Evolutionary conservation across 129 eudicot species (phyloP), one percentile per base, ranked within the genome.

Genomic region (Sambucus nigra): DNA sequence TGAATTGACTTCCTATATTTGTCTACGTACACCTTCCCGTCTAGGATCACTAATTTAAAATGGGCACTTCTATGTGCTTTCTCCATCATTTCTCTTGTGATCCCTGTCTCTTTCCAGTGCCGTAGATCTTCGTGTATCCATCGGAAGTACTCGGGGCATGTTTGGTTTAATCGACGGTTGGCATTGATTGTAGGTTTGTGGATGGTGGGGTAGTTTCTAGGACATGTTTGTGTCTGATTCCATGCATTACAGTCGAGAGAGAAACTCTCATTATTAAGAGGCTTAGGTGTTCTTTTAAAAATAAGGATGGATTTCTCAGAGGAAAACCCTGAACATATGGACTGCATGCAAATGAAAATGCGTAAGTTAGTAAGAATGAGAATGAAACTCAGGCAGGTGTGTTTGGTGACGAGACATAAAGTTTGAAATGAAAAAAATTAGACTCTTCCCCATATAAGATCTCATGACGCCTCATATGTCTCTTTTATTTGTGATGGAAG

Each of bases 61-160:
- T 83, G 81, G 1, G 94, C 94, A 18, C 68, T 65, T 33, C 9
- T 17, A 41, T 52, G 64, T 4, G 86, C 96, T 60, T 52, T 53
- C 28, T 87, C 89, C 38, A 87, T 76, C 86, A 83, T 83, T 18
- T 76, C 86, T 53, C 70, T 56, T 19, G 83, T 74, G 53, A 83
- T 70, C 40, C 94, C 86, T 1, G 81, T 80, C 38, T 61, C 69
- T 28, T 59, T 83, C 96, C 96, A 87, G 10, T 57, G 89, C 42
- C 72, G 76, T 47, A 87, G 68, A 71, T 87, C 96, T 65, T 87
- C 83, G 47, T 83, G 86, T 69, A 87, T 87, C 96, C 96, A 87
- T 63, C 86, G 82, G 53, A 87, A 87, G 65, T 79, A 87, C 25
- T 83, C 94, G 1, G 94, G 96, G 57, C 96, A 87, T 17, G 86